These are phyloP conservation scores for Ascoidea asiatica DNA, from an alignment of 805 yeast genomes.

Conservation along the genomic window DNA sequence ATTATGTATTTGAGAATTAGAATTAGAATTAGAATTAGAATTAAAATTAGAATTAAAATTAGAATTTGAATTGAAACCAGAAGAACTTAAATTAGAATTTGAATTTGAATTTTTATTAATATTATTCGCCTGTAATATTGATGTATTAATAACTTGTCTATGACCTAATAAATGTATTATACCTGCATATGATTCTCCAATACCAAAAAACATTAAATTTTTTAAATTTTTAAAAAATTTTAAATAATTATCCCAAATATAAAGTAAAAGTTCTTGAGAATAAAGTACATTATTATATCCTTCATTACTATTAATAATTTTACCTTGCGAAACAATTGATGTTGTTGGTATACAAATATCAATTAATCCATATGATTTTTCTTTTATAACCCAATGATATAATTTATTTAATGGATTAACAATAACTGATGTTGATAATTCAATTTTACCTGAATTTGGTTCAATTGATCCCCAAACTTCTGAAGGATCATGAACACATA, in stretches of 20 bases:
- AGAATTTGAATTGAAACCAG: too few species aligned
- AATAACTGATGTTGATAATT: conserved; percentile 56
- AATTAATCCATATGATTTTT: conserved; percentile 58
- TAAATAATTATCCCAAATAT: conserved; percentile 85
- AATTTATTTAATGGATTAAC: conserved; percentile 63
- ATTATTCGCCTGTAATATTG: neutral
- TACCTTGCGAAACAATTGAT: conserved; percentile 20
- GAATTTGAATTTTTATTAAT: too few species aligned
- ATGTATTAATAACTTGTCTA: conserved; percentile 21
- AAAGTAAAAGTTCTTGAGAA: conserved; percentile 65
- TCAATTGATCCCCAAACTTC: conserved; percentile 83
- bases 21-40: too few species aligned
- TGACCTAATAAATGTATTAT: conserved; percentile 82
- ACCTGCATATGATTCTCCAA: conserved; percentile 83
- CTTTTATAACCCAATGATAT: conserved; percentile 48
- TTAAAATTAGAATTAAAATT: too few species aligned
- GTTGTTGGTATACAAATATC: conserved; percentile 72
- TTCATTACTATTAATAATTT: conserved; percentile 1
- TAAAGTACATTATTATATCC: conserved; percentile 9
- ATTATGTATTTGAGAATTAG: neutral
- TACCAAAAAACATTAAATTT: conserved; percentile 69
- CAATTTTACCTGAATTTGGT: conserved; percentile 67
- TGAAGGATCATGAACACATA: conserved; percentile 82
- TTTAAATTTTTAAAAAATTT: conserved; percentile 53
- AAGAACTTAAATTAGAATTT: neutral